Evolutionary conservation across 2,329 filamentous ascomycete species (phyloP).

Genomic region (Fusarium musae): DNA sequence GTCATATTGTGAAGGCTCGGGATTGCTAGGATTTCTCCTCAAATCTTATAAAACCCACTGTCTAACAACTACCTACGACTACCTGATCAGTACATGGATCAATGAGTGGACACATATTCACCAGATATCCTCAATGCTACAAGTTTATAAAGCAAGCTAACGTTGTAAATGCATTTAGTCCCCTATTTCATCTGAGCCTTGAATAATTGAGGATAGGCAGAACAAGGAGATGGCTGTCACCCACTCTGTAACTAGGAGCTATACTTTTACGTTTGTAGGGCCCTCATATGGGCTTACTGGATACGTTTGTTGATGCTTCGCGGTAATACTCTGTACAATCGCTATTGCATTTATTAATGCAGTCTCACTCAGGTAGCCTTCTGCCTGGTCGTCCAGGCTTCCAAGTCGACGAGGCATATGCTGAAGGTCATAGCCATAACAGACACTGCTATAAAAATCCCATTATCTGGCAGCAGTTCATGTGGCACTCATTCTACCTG

Average conservation of each 20-base stretch:
- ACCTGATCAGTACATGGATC: neutral
- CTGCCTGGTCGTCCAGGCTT: neutral
- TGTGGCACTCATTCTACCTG: neutral
- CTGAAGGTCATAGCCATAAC: neutral
- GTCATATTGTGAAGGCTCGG: neutral
- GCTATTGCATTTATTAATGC: slow-evolving; percentile 1
- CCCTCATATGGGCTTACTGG: neutral
- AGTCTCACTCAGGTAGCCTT: neutral
- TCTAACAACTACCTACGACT: neutral
- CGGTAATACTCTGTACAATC: slow-evolving; percentile 5
- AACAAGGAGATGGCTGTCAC: neutral
- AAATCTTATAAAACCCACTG: neutral
- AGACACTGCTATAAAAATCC: neutral
- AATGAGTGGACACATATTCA: neutral
- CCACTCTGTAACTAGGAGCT: slow-evolving; percentile 9
- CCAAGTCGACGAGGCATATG: neutral
- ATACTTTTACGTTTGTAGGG: neutral
- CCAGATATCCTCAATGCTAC: neutral
- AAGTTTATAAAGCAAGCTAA: neutral
- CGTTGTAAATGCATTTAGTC: neutral
- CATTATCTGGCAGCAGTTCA: too few relatives aligned
- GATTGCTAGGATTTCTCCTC: too few relatives aligned
- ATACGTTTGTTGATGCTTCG: neutral
- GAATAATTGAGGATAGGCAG: neutral
- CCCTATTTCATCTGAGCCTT: neutral